A percentile compares a stretch with the other conserved stretches of the same genome.
phyloP scores from a whole-genome alignment of 1,284 basidiomycete species.

The Sporisorium iseilematis-ciliati region DNA sequence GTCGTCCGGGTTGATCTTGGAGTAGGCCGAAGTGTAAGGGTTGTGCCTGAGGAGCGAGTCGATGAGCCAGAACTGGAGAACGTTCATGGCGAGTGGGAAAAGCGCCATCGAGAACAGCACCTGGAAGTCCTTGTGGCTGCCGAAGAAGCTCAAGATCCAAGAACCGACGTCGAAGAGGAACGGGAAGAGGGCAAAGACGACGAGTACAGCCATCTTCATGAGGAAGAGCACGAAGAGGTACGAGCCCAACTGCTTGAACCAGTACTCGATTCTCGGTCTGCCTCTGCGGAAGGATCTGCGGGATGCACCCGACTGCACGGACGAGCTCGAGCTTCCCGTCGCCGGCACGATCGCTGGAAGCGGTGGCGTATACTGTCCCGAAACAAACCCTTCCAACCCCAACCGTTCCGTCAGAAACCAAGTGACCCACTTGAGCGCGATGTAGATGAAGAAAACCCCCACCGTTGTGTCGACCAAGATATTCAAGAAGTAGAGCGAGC shows the following conservation, averaged over 20 bases:
- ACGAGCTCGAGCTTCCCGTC: conserved; percentile 2
- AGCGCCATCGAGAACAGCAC: conserved; percentile 81
- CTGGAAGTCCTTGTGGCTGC: conserved; percentile 71
- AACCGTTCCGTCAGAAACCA: conserved; percentile 78
- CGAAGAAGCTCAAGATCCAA: conserved; percentile 86
- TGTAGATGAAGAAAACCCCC: conserved; percentile 86
- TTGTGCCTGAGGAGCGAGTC: conserved; percentile 66
- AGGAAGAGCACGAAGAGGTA: conserved; percentile 82
- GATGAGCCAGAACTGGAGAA: conserved; percentile 68
- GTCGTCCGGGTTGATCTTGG: conserved; percentile 45
- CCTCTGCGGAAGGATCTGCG: conserved; percentile 18
- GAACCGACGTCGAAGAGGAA: conserved; percentile 81
- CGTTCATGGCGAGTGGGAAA: conserved; percentile 89
- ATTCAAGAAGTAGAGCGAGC: conserved; percentile 84
- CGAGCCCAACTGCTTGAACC: conserved; percentile 85
- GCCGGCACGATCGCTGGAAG: conserved; percentile 21
- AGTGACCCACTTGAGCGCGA: conserved; percentile 79
- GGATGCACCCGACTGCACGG: conserved; percentile 12
- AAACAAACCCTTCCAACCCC: conserved; percentile 81
- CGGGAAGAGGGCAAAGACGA: conserved; percentile 76
- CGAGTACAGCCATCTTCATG: conserved; percentile 89
- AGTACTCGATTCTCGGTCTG: conserved; percentile 72
- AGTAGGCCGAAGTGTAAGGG: conserved; percentile 55
- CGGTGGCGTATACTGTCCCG: conserved; percentile 78
- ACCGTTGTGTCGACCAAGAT: conserved; percentile 93